Evolutionary conservation across 495 filamentous ascomycete genomes (phyloP).

Genomic region (Gamarada debralockiae): DNA sequence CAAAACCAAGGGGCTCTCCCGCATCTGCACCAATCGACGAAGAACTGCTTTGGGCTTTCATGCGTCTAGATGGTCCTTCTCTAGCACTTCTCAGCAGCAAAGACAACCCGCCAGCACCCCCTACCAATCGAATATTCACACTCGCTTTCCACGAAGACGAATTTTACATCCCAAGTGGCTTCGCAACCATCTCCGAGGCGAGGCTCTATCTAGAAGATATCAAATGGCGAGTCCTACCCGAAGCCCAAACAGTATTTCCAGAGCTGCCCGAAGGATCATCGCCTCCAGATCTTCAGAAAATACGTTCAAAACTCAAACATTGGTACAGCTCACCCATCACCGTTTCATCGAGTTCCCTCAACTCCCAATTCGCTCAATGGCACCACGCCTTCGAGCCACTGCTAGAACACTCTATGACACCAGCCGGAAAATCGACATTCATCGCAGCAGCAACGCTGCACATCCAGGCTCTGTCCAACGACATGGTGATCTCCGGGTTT

Average conservation of each 20-base stretch:
- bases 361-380: constrained; percentile 13
- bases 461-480: constrained; percentile 13
- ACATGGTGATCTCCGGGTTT: constrained; percentile 10
- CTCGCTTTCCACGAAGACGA: constrained; percentile 7
- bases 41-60: background rate
- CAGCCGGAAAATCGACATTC: constrained; percentile 8
- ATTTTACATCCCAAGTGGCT: constrained; percentile 8
- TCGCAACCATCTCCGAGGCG: constrained; percentile 17
- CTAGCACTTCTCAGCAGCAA: background rate
- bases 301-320: background rate
- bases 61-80: background rate
- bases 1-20: background rate
- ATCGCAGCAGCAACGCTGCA: constrained; percentile 16
- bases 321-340: constrained; percentile 7
- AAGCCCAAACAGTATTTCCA: background rate
- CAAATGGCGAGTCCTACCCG: constrained; percentile 10
- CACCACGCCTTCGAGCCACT: constrained; percentile 18
- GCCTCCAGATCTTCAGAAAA: background rate
- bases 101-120: background rate
- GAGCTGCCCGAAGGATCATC: background rate
- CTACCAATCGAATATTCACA: constrained; percentile 9
- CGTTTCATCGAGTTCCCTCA: background rate
- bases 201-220: constrained; percentile 21
- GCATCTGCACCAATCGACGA: background rate
- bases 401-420: constrained; percentile 11